Evolutionary conservation across 176 grass and related monocot species (phyloP).

Genomic region (Carex cristatella): DNA sequence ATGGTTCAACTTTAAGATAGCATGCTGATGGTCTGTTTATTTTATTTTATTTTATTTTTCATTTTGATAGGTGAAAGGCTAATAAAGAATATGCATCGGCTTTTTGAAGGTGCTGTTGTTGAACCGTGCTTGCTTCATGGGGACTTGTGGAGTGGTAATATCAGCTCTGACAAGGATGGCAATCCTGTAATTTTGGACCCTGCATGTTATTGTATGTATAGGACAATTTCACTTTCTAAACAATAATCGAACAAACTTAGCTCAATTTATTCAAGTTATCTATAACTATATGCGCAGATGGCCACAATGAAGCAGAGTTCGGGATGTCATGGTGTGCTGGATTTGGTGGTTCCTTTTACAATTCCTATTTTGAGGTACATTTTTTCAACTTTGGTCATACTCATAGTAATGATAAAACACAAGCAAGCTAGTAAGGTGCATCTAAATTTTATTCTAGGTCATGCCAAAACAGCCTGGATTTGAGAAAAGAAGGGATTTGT

Average conservation of each 20-base stretch:
- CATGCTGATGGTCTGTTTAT: background rate
- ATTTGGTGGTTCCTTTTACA: constrained; percentile 76
- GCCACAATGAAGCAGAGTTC: constrained; percentile 90
- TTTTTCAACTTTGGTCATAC: background rate
- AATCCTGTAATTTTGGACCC: constrained; percentile 93
- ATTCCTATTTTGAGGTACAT: constrained; percentile 78
- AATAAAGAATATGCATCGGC: constrained; percentile 49
- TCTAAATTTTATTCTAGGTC: constrained; percentile 26
- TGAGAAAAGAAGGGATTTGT: constrained; percentile 43
- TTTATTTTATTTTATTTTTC: background rate
- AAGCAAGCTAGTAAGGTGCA: background rate
- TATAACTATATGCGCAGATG: constrained; percentile 44
- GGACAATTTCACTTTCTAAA: background rate
- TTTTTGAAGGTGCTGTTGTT: constrained; percentile 62
- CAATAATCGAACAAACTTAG: background rate
- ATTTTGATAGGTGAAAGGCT: constrained; percentile 48
- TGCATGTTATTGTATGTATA: constrained; percentile 81
- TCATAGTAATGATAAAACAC: background rate
- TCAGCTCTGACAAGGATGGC: constrained; percentile 64
- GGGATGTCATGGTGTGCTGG: constrained; percentile 99
- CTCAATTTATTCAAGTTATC: background rate
- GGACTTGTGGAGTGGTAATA: constrained; percentile 94
- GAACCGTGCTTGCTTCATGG: constrained; percentile 91
- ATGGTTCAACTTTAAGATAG: background rate
- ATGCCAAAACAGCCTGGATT: constrained; percentile 50